These are phyloP conservation scores for Diaporthe nobilis DNA, from an alignment of 2,329 filamentous ascomycete species.

Conservation along the genomic window DNA sequence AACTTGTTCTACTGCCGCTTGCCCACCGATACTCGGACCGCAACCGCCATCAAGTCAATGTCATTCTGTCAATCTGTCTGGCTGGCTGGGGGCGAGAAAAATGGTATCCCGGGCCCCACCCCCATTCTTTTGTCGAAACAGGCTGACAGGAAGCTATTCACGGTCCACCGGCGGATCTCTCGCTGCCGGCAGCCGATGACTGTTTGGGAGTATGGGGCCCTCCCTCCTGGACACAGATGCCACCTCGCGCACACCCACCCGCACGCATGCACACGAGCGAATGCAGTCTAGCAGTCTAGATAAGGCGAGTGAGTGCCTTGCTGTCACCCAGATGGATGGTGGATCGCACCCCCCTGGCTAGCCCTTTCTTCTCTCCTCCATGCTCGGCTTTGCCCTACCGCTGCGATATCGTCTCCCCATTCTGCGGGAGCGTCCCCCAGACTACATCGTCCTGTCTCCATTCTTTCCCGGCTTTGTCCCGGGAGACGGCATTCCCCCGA, in stretches of 20 bases:
- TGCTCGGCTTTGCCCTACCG: conserved; percentile 1
- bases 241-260: neutral
- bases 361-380: conserved; percentile 5
- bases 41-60: neutral
- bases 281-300: conserved; percentile 26
- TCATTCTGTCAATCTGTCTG: neutral
- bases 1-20: conserved; percentile 5
- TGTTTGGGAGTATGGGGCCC: neutral
- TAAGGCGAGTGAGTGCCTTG: conserved; percentile 33
- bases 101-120: neutral
- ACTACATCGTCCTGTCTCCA: conserved; percentile 1
- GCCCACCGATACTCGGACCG: conserved; percentile 38
- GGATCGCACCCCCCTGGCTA: neutral
- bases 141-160: conserved; percentile 14
- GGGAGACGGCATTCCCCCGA: conserved; percentile 5
- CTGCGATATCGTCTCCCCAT: conserved; percentile 1
- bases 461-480: neutral
- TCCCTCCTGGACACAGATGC: neutral
- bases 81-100: neutral
- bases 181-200: conserved; percentile 21
- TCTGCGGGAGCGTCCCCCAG: neutral
- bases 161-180: neutral
- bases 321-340: neutral
- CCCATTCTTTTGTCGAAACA: conserved; percentile 12
- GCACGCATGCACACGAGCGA: neutral